Evolutionary conservation across 108 stramenopile species (phyloP), one percentile per base, ranked within the genome.

Genomic region (Skeletonema tropicum): DNA sequence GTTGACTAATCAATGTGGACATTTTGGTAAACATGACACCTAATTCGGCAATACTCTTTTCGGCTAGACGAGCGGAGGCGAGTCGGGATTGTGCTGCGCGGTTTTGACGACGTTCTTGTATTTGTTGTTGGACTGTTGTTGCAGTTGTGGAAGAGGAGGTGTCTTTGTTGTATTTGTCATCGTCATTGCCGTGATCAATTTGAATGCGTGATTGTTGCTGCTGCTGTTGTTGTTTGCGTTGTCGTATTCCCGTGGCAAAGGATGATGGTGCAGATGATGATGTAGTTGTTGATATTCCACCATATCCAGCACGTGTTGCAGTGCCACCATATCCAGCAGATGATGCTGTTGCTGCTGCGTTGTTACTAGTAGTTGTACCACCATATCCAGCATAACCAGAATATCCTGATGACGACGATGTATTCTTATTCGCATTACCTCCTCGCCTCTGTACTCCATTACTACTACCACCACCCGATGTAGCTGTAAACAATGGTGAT

Each of bases 11-110:
- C 14, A 87, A 59, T 12, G 59, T 67, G 46, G 92, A 87, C 92
- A 95, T 93, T 82, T 95, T 92, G 32, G 89, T 73, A 79, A 91
- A 95, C 87, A 95, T 75, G 35, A 76, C 70, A 9, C 85, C 83
- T 29, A 95, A 66, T 66, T 90, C 86, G 17, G 86, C 89, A 66
- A 95, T 73, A 35, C 71, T 74, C 38, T 77, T 81, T 84, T 95
- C 94, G 32, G 92, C 94, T 15, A 90, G 86, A 19, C 87, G 84
- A 0, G 94, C 94, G 49, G 86, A 85, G 13, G 87, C 79, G 3
- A 92, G 66, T 45, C 94, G 86, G 25, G 83, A 74, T 59, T 87
- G 83, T 10, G 92, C 90, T 67, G 89, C 86, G 15, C 92, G 88
- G 48, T 86, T 66, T 63, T 90, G 71, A 35, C 88, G 79, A 21